Evolutionary conservation across 257 asterid genomes (phyloP), one percentile per base, ranked within the genome.

Genomic region (Schizonepeta tenuifolia): DNA sequence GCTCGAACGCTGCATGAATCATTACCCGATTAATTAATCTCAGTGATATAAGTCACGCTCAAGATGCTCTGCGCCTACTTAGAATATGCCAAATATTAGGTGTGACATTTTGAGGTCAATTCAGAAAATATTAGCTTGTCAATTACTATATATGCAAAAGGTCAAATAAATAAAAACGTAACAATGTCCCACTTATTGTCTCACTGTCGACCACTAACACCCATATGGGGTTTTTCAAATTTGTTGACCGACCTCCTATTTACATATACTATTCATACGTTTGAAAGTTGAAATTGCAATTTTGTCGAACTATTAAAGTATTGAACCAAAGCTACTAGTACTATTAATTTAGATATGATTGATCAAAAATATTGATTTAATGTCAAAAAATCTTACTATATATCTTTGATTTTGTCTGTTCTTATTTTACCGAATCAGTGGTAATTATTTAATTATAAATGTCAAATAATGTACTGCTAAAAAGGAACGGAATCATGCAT

Each of bases 71-170:
- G 66, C 35, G 24, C 31, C 33, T 50, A 44, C 53, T 35, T 51
- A 74, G 28, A 38, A n/a, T 38, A 63, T 24, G 64, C 24, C 65
- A 50, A 72, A 72, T 36, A 55, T 31, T 59, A 71, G 68, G 62
- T 35, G 70, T 47, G 31, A 21, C 24, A 21, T 44, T 44, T 56
- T 10, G 38, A 17, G 41, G 65, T n/a, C 15, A 26, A 55, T 65
- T 24, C 26, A 43, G 26, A 28, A 54, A 73, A 22, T 9, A 40
- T 31, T 4, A 21, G 11, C 41, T 12, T 22, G 28, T 28, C 46
- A 44, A 65, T 28, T 7, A 43, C 26, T 2, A 1, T 24, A 24
- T 15, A n/a, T 46, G 61, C 40, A 75, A 24, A 9, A 24, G 44
- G 78, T 57, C 51, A 41, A 40, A 43, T 9, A 40, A 4, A 40